Conservation (phyloP, 1,284 basidiomycete genomes). For the Cryptococcus hybrid region DNA sequence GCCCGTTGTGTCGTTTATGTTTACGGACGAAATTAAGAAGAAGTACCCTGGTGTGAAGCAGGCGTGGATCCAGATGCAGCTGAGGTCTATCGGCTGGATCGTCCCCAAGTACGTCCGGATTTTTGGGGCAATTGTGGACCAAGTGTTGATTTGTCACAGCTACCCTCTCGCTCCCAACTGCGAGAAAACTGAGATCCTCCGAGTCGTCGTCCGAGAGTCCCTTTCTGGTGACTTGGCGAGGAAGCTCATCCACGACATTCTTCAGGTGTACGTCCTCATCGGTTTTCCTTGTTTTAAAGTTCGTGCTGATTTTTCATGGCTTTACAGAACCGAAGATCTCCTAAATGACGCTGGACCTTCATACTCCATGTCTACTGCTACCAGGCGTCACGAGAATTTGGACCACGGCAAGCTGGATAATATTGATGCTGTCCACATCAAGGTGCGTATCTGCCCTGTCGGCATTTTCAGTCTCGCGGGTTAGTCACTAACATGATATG, state of each 20-base stretch:
- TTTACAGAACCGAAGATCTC: conserved; percentile 30
- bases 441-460: neutral
- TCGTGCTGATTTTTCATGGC: neutral
- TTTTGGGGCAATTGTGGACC: neutral
- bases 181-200: conserved; percentile 71
- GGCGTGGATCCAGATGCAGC: conserved; percentile 72
- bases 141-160: conserved; percentile 26
- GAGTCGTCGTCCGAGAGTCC: conserved; percentile 79
- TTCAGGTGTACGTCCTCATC: conserved; percentile 27
- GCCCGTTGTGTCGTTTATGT: conserved; percentile 89
- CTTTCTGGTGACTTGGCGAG: conserved; percentile 38
- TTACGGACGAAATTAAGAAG: conserved; percentile 71
- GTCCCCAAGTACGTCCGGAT: conserved; percentile 60
- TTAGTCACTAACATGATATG: neutral
- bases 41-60: conserved; percentile 75
- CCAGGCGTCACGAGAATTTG: neutral
- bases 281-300: neutral
- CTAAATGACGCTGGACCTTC: conserved; percentile 32
- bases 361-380: conserved; percentile 21
- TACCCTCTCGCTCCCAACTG: conserved; percentile 74
- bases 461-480: neutral
- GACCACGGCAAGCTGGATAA: neutral
- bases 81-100: conserved; percentile 58
- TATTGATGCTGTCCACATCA: neutral
- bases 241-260: conserved; percentile 43